Conservation (phyloP, 1,284 basidiomycete species). For the Ganoderma resinaceum region DNA sequence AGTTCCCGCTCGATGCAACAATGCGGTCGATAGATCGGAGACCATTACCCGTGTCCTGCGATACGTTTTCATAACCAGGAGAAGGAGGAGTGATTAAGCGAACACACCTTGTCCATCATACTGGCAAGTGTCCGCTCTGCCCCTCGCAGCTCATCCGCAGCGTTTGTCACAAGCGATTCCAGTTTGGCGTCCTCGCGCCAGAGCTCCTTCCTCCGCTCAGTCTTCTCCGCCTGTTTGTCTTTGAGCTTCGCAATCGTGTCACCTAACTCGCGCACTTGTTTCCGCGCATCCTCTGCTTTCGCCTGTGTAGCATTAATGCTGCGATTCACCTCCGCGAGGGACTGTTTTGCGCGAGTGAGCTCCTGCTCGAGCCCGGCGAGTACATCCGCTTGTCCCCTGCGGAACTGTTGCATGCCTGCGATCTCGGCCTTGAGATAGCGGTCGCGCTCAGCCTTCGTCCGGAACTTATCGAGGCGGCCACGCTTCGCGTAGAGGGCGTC, state of each 20-base stretch:
- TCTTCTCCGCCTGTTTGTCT: conserved; percentile 75
- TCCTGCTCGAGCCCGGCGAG: conserved; percentile 58
- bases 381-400: conserved; percentile 55
- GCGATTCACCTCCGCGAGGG: conserved; percentile 63
- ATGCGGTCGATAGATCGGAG: conserved; percentile 87
- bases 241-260: conserved; percentile 73
- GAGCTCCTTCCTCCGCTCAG: conserved; percentile 88
- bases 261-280: conserved; percentile 69
- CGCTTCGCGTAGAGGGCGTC: conserved; percentile 86
- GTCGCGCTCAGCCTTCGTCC: conserved; percentile 86
- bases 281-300: conserved; percentile 82
- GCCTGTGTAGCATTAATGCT: conserved; percentile 68
- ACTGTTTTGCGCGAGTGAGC: conserved; percentile 50
- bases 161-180: conserved; percentile 78
- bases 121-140: conserved; percentile 83
- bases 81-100: no score
- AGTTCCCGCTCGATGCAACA: conserved; percentile 66
- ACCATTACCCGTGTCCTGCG: conserved; percentile 88
- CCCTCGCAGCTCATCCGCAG: conserved; percentile 80
- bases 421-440: conserved; percentile 80
- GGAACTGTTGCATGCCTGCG: conserved; percentile 66
- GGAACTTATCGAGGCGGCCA: conserved; percentile 85
- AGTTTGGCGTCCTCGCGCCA: conserved; percentile 97
- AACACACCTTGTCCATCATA: conserved; percentile 93
- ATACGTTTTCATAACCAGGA: neutral